Percentiles rank a stretch among this genome's conserved stretches.
Conservation (phyloP, 805 yeast genomes). For the Saccharomycopsis oosterbeekiorum region DNA sequence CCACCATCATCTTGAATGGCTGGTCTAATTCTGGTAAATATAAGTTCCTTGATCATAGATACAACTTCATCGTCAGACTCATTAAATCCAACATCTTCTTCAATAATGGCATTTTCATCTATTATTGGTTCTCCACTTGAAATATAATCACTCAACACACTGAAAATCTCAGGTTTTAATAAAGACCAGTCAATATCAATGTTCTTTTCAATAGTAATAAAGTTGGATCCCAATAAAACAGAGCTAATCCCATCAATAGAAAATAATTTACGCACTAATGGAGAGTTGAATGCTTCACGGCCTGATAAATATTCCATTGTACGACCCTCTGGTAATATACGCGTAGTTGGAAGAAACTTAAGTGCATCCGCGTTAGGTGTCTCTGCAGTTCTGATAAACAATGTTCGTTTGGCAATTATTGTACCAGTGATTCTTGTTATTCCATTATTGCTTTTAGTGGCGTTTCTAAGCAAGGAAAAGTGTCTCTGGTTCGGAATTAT, state of each 20-base stretch:
- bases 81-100: conserved; percentile 28
- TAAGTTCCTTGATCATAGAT: conserved; percentile 57
- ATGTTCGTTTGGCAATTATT: conserved; percentile 14
- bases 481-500: neutral
- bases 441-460: neutral
- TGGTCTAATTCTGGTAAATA: conserved; percentile 61
- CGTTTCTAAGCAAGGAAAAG: neutral
- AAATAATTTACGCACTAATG: conserved; percentile 66
- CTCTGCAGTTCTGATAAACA: conserved; percentile 72
- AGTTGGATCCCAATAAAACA: conserved; percentile 74
- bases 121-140: conserved; percentile 44
- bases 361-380: conserved; percentile 85
- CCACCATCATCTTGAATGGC: conserved; percentile 74
- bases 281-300: conserved; percentile 66
- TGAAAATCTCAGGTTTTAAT: conserved; percentile 56
- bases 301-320: conserved; percentile 69
- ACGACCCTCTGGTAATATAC: conserved; percentile 51
- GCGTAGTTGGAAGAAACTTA: conserved; percentile 70
- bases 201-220: conserved; percentile 69
- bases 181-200: conserved; percentile 44
- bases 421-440: neutral
- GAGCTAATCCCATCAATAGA: conserved; percentile 67
- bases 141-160: conserved; percentile 24
- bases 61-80: conserved; percentile 62
- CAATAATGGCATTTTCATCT: conserved; percentile 21